Conservation (phyloP, 192 early-diverging fungal species). For the Borealophlyctis nickersoniae region DNA sequence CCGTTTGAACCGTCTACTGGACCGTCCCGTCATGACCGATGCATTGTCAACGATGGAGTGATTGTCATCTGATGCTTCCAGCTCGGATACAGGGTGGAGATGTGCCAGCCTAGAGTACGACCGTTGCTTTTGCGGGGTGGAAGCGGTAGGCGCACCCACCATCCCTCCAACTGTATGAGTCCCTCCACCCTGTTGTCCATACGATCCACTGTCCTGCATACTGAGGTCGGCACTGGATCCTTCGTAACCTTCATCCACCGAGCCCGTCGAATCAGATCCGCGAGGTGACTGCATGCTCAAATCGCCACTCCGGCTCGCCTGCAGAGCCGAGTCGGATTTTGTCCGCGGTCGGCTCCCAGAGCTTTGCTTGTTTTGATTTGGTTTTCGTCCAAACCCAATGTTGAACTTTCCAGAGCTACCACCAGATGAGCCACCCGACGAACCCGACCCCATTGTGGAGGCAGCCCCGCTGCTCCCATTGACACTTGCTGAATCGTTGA, state of each 20-base stretch:
- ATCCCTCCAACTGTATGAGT: conserved; percentile 1
- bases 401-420: neutral
- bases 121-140: neutral
- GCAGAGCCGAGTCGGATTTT: conserved; percentile 1
- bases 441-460: conserved; percentile 13
- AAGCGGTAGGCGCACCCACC: conserved; percentile 8
- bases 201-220: neutral
- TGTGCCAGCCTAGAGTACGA: conserved; percentile 7
- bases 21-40: neutral
- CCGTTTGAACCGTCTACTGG: conserved; percentile 1
- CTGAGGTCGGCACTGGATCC: conserved; percentile 15
- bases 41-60: neutral
- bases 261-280: neutral
- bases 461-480: neutral
- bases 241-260: conserved; percentile 24
- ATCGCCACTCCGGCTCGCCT: neutral
- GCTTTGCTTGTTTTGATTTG: neutral
- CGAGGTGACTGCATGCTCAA: neutral
- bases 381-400: neutral
- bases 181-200: neutral
- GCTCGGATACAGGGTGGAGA: neutral
- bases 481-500: neutral
- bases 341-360: neutral
- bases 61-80: neutral
- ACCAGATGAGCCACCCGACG: conserved; percentile 12